phyloP scores from a whole-genome alignment of 148 eudicot genomes.

The Chenopodium suecicum region DNA sequence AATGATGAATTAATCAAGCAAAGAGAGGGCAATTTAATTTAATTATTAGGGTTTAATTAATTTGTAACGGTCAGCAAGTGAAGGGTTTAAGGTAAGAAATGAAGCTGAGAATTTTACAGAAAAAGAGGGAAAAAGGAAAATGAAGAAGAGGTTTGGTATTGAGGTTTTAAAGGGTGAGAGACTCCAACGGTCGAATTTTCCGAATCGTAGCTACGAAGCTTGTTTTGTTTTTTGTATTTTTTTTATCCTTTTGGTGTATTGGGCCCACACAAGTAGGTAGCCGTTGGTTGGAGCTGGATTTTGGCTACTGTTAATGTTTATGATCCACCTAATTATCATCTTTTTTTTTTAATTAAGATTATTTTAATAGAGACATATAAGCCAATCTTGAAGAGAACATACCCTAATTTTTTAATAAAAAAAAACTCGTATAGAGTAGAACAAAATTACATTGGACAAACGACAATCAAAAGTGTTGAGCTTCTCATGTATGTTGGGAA shows the following conservation, averaged over 20 bases:
- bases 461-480: neutral
- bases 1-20: neutral
- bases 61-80: conserved; percentile 17
- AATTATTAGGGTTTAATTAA: neutral
- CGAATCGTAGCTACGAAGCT: neutral
- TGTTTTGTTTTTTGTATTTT: neutral
- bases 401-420: too few species aligned
- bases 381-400: too few species aligned
- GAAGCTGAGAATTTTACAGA: neutral
- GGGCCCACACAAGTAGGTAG: conserved; percentile 15
- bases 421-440: too few species aligned
- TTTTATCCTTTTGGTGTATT: neutral
- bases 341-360: too few species aligned
- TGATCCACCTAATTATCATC: neutral
- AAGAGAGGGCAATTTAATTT: conserved; percentile 18
- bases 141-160: conserved; percentile 10
- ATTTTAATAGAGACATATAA: too few species aligned
- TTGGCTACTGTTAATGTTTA: neutral
- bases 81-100: neutral
- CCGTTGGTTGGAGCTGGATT: conserved; percentile 29
- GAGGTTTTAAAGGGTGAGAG: conserved; percentile 18
- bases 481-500: neutral
- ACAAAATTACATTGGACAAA: neutral
- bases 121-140: neutral
- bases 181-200: conserved; percentile 34